Base-by-base conservation (phyloP, 768 basidiomycete genomes). In the Pisolithus orientalis region DNA sequence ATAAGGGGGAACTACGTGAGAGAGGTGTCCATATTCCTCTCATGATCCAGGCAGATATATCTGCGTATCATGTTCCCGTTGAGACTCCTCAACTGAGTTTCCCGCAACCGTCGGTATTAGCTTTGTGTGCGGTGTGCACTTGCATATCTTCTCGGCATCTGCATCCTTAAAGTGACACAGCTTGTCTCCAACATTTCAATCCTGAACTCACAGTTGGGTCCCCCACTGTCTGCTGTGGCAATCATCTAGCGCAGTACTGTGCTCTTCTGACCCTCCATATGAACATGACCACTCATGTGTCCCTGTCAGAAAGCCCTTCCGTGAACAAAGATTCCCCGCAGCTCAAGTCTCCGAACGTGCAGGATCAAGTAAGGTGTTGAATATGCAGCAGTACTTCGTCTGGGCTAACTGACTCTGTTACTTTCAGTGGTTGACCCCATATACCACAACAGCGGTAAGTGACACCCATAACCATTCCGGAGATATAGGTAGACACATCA, bases 21-120 rank as follows among this genome's bases (percentile, higher is more conserved):
- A 66, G 67, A 17, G 72, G 79, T 53, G 84, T 82, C 25, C 85
- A 90, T 57, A 70, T 95, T 44, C 81, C 87, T 1, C 63, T 95
- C 31, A 90, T 94, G 80, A 75, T 95, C 46, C 94, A 96, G 67
- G 89, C 90, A 0, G 94, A 96, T 61, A 95, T 95, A 94, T 76
- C 90, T 39, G 94, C 82, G 0, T 95, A 93, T 65, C 89, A 83
- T 55, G 82, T 73, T 17, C 80, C 83, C 0, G 79, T 77, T 24
- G 94, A 96, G 69, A 89, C 90, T 11, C 66, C 79, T 1, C 94
- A 96, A 64, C 78, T 96, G 9, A 93, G 89, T 16, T 77, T 94
- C 37, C 92, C 94, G 8, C 77, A 78, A 24, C 55, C 61, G 89
- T 92, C 48, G 49, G 81, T 21, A 21, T 21, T 21, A 21, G 21